phyloP scores from a whole-genome alignment of 1,284 basidiomycete species.

The Cryptococcus sp. region DNA sequence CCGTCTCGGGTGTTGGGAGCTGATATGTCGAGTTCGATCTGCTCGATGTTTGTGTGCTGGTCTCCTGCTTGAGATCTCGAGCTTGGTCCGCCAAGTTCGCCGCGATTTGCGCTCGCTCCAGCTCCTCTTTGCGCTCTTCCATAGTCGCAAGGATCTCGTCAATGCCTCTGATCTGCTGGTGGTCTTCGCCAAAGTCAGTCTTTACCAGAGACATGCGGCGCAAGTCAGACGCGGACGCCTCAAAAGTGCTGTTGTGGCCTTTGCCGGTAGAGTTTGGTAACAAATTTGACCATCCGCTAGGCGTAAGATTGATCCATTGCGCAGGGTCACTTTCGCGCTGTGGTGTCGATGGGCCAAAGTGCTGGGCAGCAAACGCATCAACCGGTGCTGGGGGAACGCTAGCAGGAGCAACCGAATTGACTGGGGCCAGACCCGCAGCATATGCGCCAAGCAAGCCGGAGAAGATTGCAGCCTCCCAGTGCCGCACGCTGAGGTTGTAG shows the following conservation, averaged over 20 bases:
- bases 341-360: conserved; percentile 42
- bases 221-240: neutral
- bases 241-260: conserved; percentile 8
- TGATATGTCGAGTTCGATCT: conserved; percentile 18
- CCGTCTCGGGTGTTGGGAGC: conserved; percentile 40
- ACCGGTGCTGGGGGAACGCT: neutral
- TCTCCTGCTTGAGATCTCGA: neutral
- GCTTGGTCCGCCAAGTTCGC: conserved; percentile 4
- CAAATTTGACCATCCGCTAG: conserved; percentile 39
- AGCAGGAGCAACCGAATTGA: neutral
- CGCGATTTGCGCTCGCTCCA: conserved; percentile 17
- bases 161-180: conserved; percentile 22
- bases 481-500: conserved; percentile 43
- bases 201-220: conserved; percentile 12
- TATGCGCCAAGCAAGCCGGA: conserved; percentile 41
- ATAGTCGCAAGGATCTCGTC: conserved; percentile 45
- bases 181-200: conserved; percentile 9
- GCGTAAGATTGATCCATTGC: conserved; percentile 46
- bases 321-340: conserved; percentile 41
- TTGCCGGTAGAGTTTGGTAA: neutral
- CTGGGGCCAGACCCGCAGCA: conserved; percentile 8
- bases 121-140: conserved; percentile 38
- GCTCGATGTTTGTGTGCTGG: neutral
- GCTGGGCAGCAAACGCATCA: conserved; percentile 7
- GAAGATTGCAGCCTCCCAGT: conserved; percentile 44